A percentile compares a stretch with the other conserved stretches of the same genome.
Evolutionary conservation across 805 yeast species (phyloP).

Genomic region (Priceomyces castillae): DNA sequence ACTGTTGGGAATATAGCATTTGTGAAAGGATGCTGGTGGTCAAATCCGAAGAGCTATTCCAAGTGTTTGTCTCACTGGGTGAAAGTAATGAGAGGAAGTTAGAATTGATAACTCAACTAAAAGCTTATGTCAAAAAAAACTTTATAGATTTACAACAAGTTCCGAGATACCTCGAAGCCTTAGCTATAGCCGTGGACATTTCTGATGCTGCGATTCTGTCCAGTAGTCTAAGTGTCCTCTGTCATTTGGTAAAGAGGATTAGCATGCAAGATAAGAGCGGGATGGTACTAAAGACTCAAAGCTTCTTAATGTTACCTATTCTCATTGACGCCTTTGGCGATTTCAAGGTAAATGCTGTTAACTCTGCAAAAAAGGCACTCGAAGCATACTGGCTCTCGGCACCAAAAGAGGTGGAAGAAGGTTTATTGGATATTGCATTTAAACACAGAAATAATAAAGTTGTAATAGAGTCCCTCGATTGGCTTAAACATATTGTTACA

Average conservation of each 20-base stretch:
- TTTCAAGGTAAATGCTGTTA: constrained; percentile 30
- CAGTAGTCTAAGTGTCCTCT: constrained; percentile 48
- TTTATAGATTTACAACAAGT: constrained; percentile 50
- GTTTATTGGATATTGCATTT: constrained; percentile 44
- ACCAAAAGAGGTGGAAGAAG: constrained; percentile 45
- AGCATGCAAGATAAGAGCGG: constrained; percentile 52
- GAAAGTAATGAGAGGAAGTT: constrained; percentile 11
- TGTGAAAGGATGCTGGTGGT: not conserved
- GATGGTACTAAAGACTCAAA: constrained; percentile 37
- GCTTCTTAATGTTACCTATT: constrained; percentile 49
- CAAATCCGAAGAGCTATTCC: constrained; percentile 17
- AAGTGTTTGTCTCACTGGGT: constrained; percentile 14
- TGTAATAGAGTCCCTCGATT: constrained; percentile 42
- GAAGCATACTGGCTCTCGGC: constrained; percentile 56
- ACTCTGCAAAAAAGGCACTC: constrained; percentile 50
- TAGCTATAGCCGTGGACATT: constrained; percentile 44
- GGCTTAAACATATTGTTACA: constrained; percentile 43
- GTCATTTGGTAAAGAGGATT: constrained; percentile 56
- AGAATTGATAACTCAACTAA: constrained; percentile 33
- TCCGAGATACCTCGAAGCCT: constrained; percentile 49
- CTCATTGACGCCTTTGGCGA: constrained; percentile 48
- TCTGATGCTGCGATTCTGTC: constrained; percentile 37
- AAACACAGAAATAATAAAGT: constrained; percentile 35
- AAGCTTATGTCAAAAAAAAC: constrained; percentile 55
- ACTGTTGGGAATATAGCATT: not conserved